phyloP scores from a whole-genome alignment of 768 basidiomycete species.

The Coprinopsis cinerea region DNA sequence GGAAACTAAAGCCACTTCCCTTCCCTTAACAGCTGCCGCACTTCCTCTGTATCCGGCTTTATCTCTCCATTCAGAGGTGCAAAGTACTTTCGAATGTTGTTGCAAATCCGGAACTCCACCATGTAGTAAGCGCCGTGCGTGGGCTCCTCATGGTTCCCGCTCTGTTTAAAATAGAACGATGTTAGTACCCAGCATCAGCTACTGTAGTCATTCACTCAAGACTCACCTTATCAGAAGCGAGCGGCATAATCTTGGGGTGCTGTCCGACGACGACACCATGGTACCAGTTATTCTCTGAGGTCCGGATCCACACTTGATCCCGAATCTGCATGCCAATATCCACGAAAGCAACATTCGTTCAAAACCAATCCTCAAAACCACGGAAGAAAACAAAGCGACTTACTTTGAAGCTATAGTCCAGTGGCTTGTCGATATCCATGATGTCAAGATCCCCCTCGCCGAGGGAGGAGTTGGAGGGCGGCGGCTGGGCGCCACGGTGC shows the following conservation, averaged over 20 bases:
- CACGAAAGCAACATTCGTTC: neutral
- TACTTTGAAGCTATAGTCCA: constrained; percentile 8
- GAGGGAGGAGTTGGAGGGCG: too few species aligned
- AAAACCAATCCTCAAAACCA: neutral
- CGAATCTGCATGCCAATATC: neutral
- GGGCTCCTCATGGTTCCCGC: neutral
- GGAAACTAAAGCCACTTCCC: constrained; percentile 52
- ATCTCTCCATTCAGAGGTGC: constrained; percentile 62
- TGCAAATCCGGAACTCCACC: constrained; percentile 8
- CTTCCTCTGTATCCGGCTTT: constrained; percentile 49
- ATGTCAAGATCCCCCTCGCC: constrained; percentile 8
- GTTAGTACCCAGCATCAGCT: neutral
- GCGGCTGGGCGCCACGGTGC: too few species aligned
- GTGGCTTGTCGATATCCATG: constrained; percentile 4
- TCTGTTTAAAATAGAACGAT: neutral
- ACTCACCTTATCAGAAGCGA: constrained; percentile 6
- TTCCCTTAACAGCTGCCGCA: constrained; percentile 40
- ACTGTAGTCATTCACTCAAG: neutral
- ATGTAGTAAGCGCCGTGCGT: constrained; percentile 4
- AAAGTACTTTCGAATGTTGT: constrained; percentile 38
- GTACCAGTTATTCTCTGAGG: constrained; percentile 7
- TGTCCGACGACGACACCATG: constrained; percentile 4
- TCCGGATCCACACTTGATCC: constrained; percentile 7
- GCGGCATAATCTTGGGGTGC: neutral
- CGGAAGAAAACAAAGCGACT: neutral